Evolutionary conservation across 2,329 filamentous ascomycete species (phyloP), one percentile per base, ranked within the genome.

Genomic region (Fusarium mundagurra): DNA sequence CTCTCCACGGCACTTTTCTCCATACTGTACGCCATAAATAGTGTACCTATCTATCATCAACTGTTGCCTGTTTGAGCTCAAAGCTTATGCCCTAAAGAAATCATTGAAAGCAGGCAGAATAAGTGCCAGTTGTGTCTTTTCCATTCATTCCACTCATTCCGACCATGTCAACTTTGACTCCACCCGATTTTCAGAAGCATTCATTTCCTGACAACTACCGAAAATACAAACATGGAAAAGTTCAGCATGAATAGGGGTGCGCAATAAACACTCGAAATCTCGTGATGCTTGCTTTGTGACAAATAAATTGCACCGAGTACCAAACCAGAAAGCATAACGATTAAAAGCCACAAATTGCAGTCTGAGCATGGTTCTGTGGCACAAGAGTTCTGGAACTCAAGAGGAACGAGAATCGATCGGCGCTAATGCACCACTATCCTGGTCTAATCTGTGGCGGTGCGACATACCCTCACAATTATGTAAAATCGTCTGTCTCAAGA

Each of bases 391-490:
- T 80, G 76, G 73, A 77, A 77, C 64, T 73, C 41, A 36, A 60
- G 61, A 74, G 69, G 64, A 72, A 69, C 54, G 59, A 64, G 60
- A 67, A 69, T 71, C 65, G 80, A 82, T 82, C 80, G 80, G 67
- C 81, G 80, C 81, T 82, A 82, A 82, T 82, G 81, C 81, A 78
- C 67, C 51, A 43, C 41, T 67, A 76, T 62, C 76, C 74, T 48
- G 48, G 72, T 53, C 59, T 47, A 69, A 80, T 78, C 78, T 79
- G 81, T 82, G 81, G 81, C 81, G 80, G 81, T 82, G 80, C 80
- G 77, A 74, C 58, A 72, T 76, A 57, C 22, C 51, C 57, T 69
- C 33, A 50, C 24, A 47, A 54, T 67, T 54, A n/a, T n/a, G n/a
- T n/a, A 50, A 29, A 69, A 69, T 64, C 27, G 48, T 54, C 58